These are phyloP conservation scores for Naegleria lovaniensis DNA, from an alignment of 208 protist species.

Conservation along the genomic window DNA sequence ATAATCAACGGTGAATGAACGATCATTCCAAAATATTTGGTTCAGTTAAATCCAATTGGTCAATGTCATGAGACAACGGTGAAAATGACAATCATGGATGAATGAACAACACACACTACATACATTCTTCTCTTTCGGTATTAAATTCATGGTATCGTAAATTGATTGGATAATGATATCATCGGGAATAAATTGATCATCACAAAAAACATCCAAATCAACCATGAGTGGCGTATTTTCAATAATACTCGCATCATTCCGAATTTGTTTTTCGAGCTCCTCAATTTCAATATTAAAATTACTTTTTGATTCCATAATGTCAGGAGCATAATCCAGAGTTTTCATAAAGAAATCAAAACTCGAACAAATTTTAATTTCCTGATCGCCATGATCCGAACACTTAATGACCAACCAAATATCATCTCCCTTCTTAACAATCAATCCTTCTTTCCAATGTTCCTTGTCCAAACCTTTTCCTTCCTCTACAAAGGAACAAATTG, in stretches of 20 bases:
- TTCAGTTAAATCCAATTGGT: too few relatives aligned
- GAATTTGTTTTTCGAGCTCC: not conserved
- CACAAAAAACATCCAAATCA: not conserved
- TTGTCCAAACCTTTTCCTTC: not conserved
- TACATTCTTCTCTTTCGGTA: not conserved
- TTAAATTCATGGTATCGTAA: not conserved
- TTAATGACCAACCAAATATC: not conserved
- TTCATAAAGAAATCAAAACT: not conserved
- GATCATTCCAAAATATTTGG: too few relatives aligned
- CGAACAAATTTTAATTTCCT: not conserved
- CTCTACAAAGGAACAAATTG: slow-evolving; percentile 3
- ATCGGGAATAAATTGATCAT: not conserved
- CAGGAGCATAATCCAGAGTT: not conserved
- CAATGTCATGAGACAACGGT: too few relatives aligned
- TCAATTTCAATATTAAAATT: slow-evolving; percentile 2
- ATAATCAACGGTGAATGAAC: not conserved
- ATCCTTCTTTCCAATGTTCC: not conserved
- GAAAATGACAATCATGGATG: too few relatives aligned
- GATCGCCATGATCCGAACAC: not conserved
- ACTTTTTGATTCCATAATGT: not conserved
- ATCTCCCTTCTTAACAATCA: not conserved
- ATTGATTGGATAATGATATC: not conserved
- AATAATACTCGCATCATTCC: not conserved
- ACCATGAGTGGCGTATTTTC: not conserved
- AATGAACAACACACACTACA: too few relatives aligned